Conservation (phyloP, 805 yeast species). For the Candida nemodendra region DNA sequence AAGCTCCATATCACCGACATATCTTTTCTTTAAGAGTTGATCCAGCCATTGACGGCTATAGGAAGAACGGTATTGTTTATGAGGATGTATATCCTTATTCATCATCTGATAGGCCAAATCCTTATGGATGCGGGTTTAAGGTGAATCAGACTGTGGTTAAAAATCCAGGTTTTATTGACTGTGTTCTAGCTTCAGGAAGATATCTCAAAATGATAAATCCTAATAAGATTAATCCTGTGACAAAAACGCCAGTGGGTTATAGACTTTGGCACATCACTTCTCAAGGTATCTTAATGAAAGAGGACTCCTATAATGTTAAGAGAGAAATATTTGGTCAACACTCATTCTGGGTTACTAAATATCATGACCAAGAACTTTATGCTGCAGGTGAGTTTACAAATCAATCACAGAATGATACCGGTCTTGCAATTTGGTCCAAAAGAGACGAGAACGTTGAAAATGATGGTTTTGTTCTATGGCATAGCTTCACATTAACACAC, state of each 20-base stretch:
- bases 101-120: constrained; percentile 51
- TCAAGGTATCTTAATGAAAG: constrained; percentile 70
- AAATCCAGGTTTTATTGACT: constrained; percentile 69
- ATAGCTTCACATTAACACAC: constrained; percentile 77
- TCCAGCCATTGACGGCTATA: constrained; percentile 79
- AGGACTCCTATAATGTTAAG: constrained; percentile 60
- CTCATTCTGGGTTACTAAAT: constrained; percentile 81
- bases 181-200: constrained; percentile 73
- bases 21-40: constrained; percentile 76
- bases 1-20: constrained; percentile 86
- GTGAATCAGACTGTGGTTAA: constrained; percentile 64
- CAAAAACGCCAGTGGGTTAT: constrained; percentile 74
- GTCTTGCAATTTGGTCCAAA: constrained; percentile 69
- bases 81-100: constrained; percentile 69
- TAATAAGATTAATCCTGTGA: constrained; percentile 63
- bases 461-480: constrained; percentile 77
- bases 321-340: constrained; percentile 76
- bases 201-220: constrained; percentile 75
- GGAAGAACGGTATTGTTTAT: constrained; percentile 67
- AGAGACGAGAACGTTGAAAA: constrained; percentile 68
- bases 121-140: constrained; percentile 67
- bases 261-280: constrained; percentile 71
- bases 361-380: constrained; percentile 65
- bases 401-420: constrained; percentile 70
- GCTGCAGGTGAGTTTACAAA: constrained; percentile 89